Evolutionary conservation across 2,329 filamentous ascomycete genomes (phyloP), one percentile per base, ranked within the genome.

Genomic region (Hypomyces perniciosus): DNA sequence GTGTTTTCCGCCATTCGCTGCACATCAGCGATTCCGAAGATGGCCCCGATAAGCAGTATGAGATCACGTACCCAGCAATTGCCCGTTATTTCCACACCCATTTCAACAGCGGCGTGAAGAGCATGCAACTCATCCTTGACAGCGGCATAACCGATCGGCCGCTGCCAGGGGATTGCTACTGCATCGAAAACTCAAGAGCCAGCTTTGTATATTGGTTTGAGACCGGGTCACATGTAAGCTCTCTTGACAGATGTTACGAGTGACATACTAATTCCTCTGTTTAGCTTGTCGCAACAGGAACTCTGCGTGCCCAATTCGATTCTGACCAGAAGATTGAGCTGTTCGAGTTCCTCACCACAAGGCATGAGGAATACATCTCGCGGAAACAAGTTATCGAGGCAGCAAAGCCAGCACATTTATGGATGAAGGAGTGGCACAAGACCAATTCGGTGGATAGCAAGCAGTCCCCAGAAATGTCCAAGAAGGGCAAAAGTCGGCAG

Each of bases 201-300:
- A 93, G 83, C 61, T 81, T 97, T 51, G 85, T 93, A 5, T 95
- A 96, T 65, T 95, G 88, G 81, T 96, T 92, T 62, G 82, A 87
- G 46, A 89, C 86, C 55, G 86, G 85, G 47, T 87, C 86, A 54
- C 90, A 93, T 65, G 88, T 92, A 76, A 69, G 81, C 75, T 43
- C 9, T 38, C 13, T 7, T 8, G 30, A 6, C 35, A 20, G 10
- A 20, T 26, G 12, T 8, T 20, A 6, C 39, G 13, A 6, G 13
- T 33, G 13, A 40, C 5, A 33, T 48, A 43, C 63, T 73, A 50
- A 72, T 59, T 45, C 53, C 42, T 8, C 9, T n/a, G 33, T 31
- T 13, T 56, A 92, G 85, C 75, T 95, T 37, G 83, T 95, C 45
- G 84, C 86, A 8, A 81, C 76, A n/a, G 92, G 92, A 40, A 83